These are phyloP conservation scores for Colletotrichum australisinense DNA, from an alignment of 2,329 filamentous ascomycete genomes.

Conservation along the genomic window DNA sequence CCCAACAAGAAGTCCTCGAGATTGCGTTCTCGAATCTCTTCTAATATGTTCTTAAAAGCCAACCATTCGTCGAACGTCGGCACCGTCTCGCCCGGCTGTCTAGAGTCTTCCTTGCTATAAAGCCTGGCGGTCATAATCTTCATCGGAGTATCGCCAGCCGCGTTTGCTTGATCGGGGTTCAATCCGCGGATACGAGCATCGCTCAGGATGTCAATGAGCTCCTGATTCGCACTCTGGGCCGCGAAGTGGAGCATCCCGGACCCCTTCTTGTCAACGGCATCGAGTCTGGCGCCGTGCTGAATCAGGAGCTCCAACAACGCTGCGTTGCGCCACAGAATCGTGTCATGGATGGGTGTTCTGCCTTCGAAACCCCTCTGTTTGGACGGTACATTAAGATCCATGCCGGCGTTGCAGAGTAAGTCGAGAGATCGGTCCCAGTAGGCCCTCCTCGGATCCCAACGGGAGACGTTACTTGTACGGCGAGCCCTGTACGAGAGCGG, in stretches of 20 bases:
- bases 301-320: conserved; percentile 7
- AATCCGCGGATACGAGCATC: conserved; percentile 1
- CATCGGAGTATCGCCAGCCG: conserved; percentile 18
- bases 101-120: not conserved
- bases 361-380: not conserved
- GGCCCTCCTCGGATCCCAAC: conserved; percentile 1
- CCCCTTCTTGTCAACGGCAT: not conserved
- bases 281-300: not conserved
- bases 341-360: conserved; percentile 8
- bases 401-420: not conserved
- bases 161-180: not conserved
- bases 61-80: conserved; percentile 6
- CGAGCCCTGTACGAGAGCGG: conserved; percentile 7
- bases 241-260: not conserved
- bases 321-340: conserved; percentile 14
- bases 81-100: conserved; percentile 5
- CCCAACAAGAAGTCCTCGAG: not conserved
- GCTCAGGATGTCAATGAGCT: conserved; percentile 5
- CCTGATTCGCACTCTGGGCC: conserved; percentile 2
- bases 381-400: conserved; percentile 12
- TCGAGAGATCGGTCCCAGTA: conserved; percentile 14
- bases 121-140: conserved; percentile 12
- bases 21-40: conserved; percentile 5
- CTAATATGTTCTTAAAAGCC: conserved; percentile 6
- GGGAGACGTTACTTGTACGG: conserved; percentile 2